These are phyloP conservation scores for Collybiopsis confluens DNA, from an alignment of 768 basidiomycete genomes.

Conservation along the genomic window DNA sequence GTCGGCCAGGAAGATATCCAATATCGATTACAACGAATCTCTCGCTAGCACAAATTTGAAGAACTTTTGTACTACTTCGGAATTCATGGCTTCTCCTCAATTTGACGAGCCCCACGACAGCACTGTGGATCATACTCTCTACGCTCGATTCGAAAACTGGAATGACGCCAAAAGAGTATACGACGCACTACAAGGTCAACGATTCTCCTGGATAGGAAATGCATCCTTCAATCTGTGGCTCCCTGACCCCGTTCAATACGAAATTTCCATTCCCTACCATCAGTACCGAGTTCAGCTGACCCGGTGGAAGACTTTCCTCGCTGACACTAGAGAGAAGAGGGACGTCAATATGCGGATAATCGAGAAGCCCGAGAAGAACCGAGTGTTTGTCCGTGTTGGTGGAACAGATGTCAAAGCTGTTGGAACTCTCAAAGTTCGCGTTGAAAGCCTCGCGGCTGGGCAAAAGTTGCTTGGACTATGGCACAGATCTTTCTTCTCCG, in stretches of 20 bases:
- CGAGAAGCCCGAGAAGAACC: slow-evolving; percentile 9
- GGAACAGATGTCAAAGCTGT: slow-evolving; percentile 51
- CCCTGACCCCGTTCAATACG: slow-evolving; percentile 48
- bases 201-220: slow-evolving; percentile 24
- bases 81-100: slow-evolving; percentile 24
- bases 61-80: slow-evolving; percentile 13
- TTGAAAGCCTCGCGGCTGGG: slow-evolving; percentile 50
- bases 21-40: slow-evolving; percentile 14
- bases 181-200: slow-evolving; percentile 28
- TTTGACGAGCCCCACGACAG: slow-evolving; percentile 12
- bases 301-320: slow-evolving; percentile 43
- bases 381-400: slow-evolving; percentile 30
- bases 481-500: slow-evolving; percentile 39
- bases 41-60: slow-evolving; percentile 17
- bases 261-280: slow-evolving; percentile 38
- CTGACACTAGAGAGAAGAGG: slow-evolving; percentile 29
- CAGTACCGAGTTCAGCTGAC: slow-evolving; percentile 49
- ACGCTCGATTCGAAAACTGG: slow-evolving; percentile 43
- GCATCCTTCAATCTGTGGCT: slow-evolving; percentile 35
- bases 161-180: slow-evolving; percentile 41
- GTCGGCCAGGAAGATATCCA: slow-evolving; percentile 19
- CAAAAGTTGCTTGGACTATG: slow-evolving; percentile 41
- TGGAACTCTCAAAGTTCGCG: slow-evolving; percentile 56
- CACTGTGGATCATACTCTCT: slow-evolving; percentile 21
- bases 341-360: slow-evolving; percentile 29